A percentile compares a stretch with the other conserved stretches of the same genome.
phyloP scores from a whole-genome alignment of 441 rosid genomes.

The Corymbia citriodora region DNA sequence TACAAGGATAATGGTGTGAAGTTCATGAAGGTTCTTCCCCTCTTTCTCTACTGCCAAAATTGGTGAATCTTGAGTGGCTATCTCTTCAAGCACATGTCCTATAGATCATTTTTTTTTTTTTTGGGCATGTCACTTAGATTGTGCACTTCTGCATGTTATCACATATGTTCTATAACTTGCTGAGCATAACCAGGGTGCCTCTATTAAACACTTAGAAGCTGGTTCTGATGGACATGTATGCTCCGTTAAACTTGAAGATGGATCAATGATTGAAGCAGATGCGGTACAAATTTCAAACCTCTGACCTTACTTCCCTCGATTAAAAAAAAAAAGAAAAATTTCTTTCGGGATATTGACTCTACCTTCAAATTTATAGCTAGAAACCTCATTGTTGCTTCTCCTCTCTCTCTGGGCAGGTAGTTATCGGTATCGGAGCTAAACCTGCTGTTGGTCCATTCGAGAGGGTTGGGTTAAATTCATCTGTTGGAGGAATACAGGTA shows the following conservation, averaged over 20 bases:
- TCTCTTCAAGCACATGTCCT: neutral
- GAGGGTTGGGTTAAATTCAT: constrained; percentile 46
- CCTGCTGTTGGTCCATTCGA: constrained; percentile 78
- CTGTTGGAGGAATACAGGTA: constrained; percentile 87
- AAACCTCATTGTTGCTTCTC: neutral
- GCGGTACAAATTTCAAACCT: constrained; percentile 18
- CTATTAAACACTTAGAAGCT: constrained; percentile 68
- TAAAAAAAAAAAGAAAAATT: neutral
- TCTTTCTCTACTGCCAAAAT: neutral
- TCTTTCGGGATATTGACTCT: neutral
- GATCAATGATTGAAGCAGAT: constrained; percentile 77
- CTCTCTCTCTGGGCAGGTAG: constrained; percentile 34
- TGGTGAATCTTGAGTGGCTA: neutral
- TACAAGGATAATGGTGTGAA: constrained; percentile 82
- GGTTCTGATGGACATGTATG: constrained; percentile 71
- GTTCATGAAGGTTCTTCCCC: constrained; percentile 45
- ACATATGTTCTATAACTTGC: constrained; percentile 4
- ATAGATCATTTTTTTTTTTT: neutral
- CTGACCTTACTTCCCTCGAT: neutral
- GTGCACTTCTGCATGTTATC: neutral
- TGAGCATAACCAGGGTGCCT: constrained; percentile 49
- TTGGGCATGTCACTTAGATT: neutral
- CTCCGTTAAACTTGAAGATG: constrained; percentile 76
- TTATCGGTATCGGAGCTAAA: constrained; percentile 90
- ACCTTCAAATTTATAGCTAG: neutral